A percentile compares a stretch with the other conserved stretches of the same genome.
Conservation (phyloP, 2,329 filamentous ascomycete species). For the Geosmithia putterillii region DNA sequence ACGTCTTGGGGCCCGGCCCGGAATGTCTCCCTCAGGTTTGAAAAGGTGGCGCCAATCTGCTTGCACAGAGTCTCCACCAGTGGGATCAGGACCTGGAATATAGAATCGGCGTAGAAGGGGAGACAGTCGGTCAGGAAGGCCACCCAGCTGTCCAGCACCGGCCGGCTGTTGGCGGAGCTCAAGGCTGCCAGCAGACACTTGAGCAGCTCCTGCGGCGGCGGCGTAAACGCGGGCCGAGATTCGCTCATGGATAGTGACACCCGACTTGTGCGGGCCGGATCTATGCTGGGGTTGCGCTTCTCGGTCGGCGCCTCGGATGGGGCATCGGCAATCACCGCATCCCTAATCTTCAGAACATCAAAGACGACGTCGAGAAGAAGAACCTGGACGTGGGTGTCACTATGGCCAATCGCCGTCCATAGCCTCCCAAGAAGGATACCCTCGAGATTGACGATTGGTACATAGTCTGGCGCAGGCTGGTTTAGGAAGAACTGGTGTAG, state of each 20-base stretch:
- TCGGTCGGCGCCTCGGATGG: conserved; percentile 33
- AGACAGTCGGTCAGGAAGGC: conserved; percentile 72
- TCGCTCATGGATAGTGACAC: conserved; percentile 22
- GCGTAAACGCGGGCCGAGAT: conserved; percentile 5
- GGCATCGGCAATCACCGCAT: conserved; percentile 24
- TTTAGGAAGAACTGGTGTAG: conserved; percentile 58
- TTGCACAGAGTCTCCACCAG: conserved; percentile 81
- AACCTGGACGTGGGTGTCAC: conserved; percentile 62
- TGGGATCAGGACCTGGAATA: conserved; percentile 84
- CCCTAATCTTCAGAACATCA: conserved; percentile 56
- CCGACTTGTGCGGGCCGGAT: conserved; percentile 26
- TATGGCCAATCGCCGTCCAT: conserved; percentile 42
- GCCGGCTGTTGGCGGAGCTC: conserved; percentile 57
- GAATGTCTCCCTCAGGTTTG: conserved; percentile 56
- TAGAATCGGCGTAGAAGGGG: conserved; percentile 69
- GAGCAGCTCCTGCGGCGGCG: conserved; percentile 59
- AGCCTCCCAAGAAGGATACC: conserved; percentile 58
- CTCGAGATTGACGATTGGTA: conserved; percentile 47
- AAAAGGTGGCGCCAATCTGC: conserved; percentile 63
- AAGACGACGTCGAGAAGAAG: conserved; percentile 69
- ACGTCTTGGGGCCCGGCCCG: conserved; percentile 13
- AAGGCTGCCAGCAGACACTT: conserved; percentile 76
- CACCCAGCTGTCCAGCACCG: conserved; percentile 85
- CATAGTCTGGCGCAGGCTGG: conserved; percentile 33
- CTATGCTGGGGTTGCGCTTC: conserved; percentile 28